These are phyloP conservation scores for Exophiala xenobiotica DNA, from an alignment of 2,329 filamentous ascomycete species.

Conservation along the genomic window DNA sequence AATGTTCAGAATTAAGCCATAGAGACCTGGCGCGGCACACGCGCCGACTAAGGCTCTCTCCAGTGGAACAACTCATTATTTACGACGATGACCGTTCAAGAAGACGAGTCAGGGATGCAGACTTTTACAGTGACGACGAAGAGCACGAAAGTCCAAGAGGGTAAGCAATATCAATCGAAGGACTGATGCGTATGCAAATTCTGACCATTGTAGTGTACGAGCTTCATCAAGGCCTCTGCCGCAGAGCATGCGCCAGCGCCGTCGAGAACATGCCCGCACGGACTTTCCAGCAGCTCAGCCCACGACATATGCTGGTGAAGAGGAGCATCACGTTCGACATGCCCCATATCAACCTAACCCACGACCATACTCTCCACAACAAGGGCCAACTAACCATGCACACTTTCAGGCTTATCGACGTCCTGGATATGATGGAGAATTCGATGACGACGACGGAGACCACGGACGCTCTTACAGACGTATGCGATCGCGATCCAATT, in stretches of 20 bases:
- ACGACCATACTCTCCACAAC: constrained; percentile 16
- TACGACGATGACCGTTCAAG: constrained; percentile 1
- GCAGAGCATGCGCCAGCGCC: too few relatives aligned
- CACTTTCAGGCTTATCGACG: background rate
- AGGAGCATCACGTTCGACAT: background rate
- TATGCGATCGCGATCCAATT: constrained; percentile 6
- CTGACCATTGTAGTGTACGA: background rate
- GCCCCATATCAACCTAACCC: background rate
- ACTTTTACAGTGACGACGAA: constrained; percentile 6
- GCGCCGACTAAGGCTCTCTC: constrained; percentile 11
- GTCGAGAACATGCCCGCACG: too few relatives aligned
- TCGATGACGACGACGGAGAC: background rate
- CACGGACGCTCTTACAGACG: too few relatives aligned
- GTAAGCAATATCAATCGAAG: background rate
- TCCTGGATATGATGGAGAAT: background rate
- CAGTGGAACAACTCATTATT: constrained; percentile 7
- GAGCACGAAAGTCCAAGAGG: constrained; percentile 3
- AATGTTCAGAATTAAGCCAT: constrained; percentile 1
- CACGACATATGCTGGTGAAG: too few relatives aligned
- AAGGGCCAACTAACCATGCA: background rate
- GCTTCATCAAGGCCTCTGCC: constrained; percentile 4
- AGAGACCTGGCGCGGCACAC: constrained; percentile 1
- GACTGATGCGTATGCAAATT: background rate
- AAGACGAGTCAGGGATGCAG: background rate
- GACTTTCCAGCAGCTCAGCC: too few relatives aligned